A percentile compares a stretch with the other conserved stretches of the same genome.
phyloP scores from a whole-genome alignment of 805 yeast genomes.

The Naumovozyma dairenensis region DNA sequence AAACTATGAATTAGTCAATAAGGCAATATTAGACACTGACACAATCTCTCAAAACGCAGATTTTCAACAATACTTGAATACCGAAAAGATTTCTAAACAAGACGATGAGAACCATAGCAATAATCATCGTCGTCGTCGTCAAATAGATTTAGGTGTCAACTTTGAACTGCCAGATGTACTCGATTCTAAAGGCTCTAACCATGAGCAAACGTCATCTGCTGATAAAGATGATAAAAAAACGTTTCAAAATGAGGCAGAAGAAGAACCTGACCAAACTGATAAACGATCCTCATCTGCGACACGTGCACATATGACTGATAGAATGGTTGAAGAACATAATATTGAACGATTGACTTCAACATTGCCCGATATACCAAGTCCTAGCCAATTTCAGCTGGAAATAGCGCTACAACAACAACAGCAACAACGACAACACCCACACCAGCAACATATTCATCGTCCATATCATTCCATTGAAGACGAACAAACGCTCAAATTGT shows the following conservation, averaged over 20 bases:
- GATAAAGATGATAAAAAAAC: not conserved
- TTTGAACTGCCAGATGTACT: not conserved
- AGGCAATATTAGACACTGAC: slow-evolving; percentile 60
- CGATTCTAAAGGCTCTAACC: not conserved
- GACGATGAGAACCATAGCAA: slow-evolving; percentile 8
- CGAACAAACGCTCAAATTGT: slow-evolving; percentile 28
- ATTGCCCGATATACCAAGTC: too few species aligned
- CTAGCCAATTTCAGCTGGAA: too few species aligned
- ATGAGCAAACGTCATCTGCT: not conserved
- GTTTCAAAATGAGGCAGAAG: slow-evolving; percentile 1
- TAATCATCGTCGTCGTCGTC: slow-evolving; percentile 4
- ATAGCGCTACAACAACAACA: slow-evolving; percentile 1
- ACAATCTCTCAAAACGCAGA: slow-evolving; percentile 42
- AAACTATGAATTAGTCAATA: slow-evolving; percentile 40
- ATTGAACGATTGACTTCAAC: slow-evolving; percentile 7
- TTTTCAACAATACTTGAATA: slow-evolving; percentile 28
- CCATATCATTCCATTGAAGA: not conserved
- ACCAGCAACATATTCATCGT: not conserved
- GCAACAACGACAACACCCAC: not conserved
- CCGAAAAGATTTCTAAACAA: slow-evolving; percentile 11
- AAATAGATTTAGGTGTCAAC: slow-evolving; percentile 6
- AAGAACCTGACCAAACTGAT: not conserved
- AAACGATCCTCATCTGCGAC: not conserved
- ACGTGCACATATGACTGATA: slow-evolving; percentile 1
- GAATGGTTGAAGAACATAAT: slow-evolving; percentile 2